A percentile compares a stretch with the other conserved stretches of the same genome.
Conservation (phyloP, 2,329 filamentous ascomycete species). For the Hirsutella thompsonii region DNA sequence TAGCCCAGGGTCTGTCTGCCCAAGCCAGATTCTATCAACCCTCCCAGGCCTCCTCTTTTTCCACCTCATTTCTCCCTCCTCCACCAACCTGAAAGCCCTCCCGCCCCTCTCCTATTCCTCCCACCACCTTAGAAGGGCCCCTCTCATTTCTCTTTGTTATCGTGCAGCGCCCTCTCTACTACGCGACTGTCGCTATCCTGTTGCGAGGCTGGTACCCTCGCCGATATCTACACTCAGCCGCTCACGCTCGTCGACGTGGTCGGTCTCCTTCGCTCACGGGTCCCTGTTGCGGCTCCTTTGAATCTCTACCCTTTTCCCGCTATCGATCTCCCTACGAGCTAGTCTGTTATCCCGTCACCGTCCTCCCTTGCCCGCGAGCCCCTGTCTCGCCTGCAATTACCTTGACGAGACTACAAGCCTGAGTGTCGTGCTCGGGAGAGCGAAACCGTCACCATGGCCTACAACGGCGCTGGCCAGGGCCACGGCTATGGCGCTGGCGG, state of each 20-base stretch:
- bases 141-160: not conserved
- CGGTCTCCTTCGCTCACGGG: not conserved
- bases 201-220: not conserved
- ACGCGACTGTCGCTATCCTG: not conserved
- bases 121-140: not conserved
- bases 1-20: not conserved
- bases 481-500: conserved; percentile 42
- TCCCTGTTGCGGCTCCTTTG: not conserved
- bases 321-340: not conserved
- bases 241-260: not conserved
- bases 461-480: conserved; percentile 44
- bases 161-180: not conserved
- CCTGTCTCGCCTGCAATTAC: not conserved
- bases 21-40: not conserved
- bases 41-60: not conserved
- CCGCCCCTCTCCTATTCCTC: not conserved
- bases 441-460: conserved; percentile 32
- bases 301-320: not conserved
- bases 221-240: not conserved
- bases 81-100: no score
- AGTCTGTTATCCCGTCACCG: not conserved
- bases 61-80: not conserved
- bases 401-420: not conserved
- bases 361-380: not conserved
- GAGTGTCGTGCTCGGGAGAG: conserved; percentile 8